Base-by-base conservation (phyloP, 2,329 filamentous ascomycete genomes). In the Aspergillus brasiliensis region DNA sequence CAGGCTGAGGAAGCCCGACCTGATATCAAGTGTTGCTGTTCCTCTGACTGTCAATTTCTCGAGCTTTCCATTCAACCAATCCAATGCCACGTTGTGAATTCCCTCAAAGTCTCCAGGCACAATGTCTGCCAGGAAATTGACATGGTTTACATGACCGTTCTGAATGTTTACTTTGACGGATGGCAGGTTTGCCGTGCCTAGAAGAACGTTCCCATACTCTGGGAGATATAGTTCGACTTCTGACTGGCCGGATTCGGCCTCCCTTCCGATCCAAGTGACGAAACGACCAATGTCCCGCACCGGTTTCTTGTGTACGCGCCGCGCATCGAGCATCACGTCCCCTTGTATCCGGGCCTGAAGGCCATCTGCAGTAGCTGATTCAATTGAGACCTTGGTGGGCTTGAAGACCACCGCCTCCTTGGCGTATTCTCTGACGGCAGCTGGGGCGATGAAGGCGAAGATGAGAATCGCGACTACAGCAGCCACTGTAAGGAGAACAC, bases 31-130 rank as follows among this genome's bases (percentile, higher is more conserved):
- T 40, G 88, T 80, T 25, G 91, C 88, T 69, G 88, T 89, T 46
- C 90, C 94, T 57, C 88, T 83, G 13, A 98, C 80, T 62, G 84
- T 86, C 59, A 99, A 78, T 58, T 84, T 82, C 10, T 87, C 84
- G 59, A 98, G 80, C 56, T 86, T 88, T 40, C 93, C 92, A 56
- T 91, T 87, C 61, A 99, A 79, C 88, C 92, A 98, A 74, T 97
- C 90, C 73, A 95, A 92, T 49, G 91, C 92, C 63, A 98, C 84
- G 60, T 84, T 84, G 61, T 91, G 88, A 67, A 97, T 87, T 5
- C 88, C 89, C 57, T 92, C 87, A 13, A 91, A 80, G 69, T 92
- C 86, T 28, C 92, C 93, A 25, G 92, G 89, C 38, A 84, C 80
- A 40, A 98, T 77, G 62, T 95, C 88, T 44, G 90, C 85, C 57